phyloP scores from a whole-genome alignment of 306 rosid genomes.

The Delonix regia region DNA sequence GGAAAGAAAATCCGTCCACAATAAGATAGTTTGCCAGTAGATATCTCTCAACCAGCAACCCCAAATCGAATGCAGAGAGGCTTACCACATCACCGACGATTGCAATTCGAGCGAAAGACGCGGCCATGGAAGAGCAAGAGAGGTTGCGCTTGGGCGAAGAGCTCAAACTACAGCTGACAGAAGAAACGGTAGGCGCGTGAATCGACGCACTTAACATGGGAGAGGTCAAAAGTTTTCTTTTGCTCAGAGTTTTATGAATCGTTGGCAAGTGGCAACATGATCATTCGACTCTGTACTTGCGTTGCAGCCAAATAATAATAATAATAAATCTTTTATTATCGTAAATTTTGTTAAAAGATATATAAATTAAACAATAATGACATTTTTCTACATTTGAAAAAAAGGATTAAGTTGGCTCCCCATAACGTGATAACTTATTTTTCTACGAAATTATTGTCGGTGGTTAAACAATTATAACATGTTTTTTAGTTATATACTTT shows the following conservation, averaged over 20 bases:
- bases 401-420: no score
- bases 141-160: slow-evolving; percentile 12
- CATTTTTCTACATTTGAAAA: no score
- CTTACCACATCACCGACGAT: slow-evolving; percentile 84
- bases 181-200: slow-evolving; percentile 51
- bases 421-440: no score
- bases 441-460: no score
- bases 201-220: slow-evolving; percentile 54
- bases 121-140: slow-evolving; percentile 61
- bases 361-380: no score
- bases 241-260: not conserved
- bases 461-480: no score
- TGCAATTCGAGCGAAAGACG: slow-evolving; percentile 66
- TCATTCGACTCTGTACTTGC: no score
- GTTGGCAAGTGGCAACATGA: no score
- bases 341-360: no score
- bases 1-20: not conserved
- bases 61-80: slow-evolving; percentile 23
- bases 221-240: not conserved
- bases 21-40: not conserved
- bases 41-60: not conserved
- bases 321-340: no score
- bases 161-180: slow-evolving; percentile 27
- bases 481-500: no score
- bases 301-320: no score